These are phyloP conservation scores for Neurospora sublineolata DNA, from an alignment of 495 filamentous ascomycete genomes.

Conservation along the genomic window DNA sequence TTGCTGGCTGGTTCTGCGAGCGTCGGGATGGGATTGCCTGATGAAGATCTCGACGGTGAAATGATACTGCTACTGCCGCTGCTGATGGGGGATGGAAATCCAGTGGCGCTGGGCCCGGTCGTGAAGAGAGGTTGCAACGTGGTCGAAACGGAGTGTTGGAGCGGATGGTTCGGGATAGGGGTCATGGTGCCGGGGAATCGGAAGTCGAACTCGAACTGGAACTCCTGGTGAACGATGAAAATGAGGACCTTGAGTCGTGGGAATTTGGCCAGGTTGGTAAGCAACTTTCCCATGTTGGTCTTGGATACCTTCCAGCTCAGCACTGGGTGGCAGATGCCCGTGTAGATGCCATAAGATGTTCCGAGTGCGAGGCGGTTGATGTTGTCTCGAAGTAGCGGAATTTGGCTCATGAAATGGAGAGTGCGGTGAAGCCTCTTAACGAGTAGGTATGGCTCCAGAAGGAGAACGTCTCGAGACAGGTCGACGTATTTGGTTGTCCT, in stretches of 20 bases:
- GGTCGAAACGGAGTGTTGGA: neutral
- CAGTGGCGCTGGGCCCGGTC: neutral
- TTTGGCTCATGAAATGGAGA: conserved; percentile 37
- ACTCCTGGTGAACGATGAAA: conserved; percentile 37
- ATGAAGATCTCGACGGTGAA: neutral
- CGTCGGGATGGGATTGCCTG: neutral
- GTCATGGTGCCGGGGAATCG: conserved; percentile 19
- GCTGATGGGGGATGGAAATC: conserved; percentile 3
- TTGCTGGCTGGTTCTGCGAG: neutral
- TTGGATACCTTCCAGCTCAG: conserved; percentile 37
- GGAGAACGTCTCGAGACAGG: conserved; percentile 33
- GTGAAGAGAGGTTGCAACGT: neutral
- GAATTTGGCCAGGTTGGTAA: conserved; percentile 32
- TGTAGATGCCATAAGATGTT: conserved; percentile 36
- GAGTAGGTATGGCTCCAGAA: conserved; percentile 39
- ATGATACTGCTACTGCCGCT: neutral
- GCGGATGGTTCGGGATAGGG: conserved; percentile 8
- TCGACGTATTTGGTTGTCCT: conserved; percentile 36
- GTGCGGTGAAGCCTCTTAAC: conserved; percentile 37
- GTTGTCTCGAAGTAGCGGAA: conserved; percentile 32
- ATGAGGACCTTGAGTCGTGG: conserved; percentile 29
- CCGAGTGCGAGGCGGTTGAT: conserved; percentile 33
- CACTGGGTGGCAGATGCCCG: conserved; percentile 34
- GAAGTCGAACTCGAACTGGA: conserved; percentile 34
- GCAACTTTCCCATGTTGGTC: conserved; percentile 36